Conservation (phyloP, 805 yeast genomes). For the Starmerella powellii region DNA sequence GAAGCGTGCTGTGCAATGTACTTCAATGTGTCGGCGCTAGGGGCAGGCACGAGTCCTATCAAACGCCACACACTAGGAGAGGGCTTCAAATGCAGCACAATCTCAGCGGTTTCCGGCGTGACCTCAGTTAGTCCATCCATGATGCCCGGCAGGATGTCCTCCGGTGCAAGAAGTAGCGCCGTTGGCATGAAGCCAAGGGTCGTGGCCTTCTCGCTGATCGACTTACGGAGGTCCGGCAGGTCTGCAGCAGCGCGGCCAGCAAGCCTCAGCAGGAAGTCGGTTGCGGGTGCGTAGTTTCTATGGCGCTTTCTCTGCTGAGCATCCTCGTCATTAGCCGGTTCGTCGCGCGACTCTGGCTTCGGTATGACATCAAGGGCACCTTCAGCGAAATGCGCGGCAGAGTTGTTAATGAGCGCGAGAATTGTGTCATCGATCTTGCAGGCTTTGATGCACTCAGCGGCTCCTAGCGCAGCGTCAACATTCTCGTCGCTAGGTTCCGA, state of each 20-base stretch:
- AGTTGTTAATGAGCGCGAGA: slow-evolving; percentile 30
- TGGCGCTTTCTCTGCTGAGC: background rate
- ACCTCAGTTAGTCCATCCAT: slow-evolving; percentile 1
- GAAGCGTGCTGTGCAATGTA: slow-evolving; percentile 6
- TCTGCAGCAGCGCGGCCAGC: slow-evolving; percentile 17
- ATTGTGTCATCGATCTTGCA: slow-evolving; percentile 50
- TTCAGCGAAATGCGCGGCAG: slow-evolving; percentile 27
- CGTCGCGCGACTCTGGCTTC: background rate
- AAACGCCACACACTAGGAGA: slow-evolving; percentile 12
- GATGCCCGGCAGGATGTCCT: background rate
- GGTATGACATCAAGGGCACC: slow-evolving; percentile 28
- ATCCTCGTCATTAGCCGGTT: background rate
- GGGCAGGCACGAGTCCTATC: slow-evolving; percentile 2
- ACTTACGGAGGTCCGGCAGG: slow-evolving; percentile 7
- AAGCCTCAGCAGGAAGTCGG: slow-evolving; percentile 24
- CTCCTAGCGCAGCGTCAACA: slow-evolving; percentile 69
- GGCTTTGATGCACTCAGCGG: slow-evolving; percentile 70
- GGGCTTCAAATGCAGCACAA: slow-evolving; percentile 5
- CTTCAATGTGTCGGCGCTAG: background rate
- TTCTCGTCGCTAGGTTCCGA: slow-evolving; percentile 92
- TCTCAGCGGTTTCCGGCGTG: slow-evolving; percentile 6
- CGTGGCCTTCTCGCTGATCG: slow-evolving; percentile 17
- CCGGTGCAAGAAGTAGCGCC: slow-evolving; percentile 13
- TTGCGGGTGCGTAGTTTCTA: slow-evolving; percentile 26
- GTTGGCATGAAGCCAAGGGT: slow-evolving; percentile 9